phyloP scores from a whole-genome alignment of 73 alveolate genomes.

The Halteria grandinella region DNA sequence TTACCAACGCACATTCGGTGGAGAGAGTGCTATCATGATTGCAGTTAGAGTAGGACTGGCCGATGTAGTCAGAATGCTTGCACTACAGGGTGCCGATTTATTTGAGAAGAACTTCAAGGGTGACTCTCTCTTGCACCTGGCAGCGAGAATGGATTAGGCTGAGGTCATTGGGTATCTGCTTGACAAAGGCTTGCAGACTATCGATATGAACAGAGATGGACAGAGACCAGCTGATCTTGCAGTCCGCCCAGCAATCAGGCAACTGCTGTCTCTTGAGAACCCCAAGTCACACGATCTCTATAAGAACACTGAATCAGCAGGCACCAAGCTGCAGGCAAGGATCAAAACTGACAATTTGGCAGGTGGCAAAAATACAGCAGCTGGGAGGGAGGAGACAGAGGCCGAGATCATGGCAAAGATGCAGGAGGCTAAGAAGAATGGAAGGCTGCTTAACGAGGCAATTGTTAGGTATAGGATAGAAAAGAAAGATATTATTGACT shows the following conservation, averaged over 20 bases:
- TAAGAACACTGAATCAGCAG: background rate
- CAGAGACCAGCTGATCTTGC: conserved; percentile 42
- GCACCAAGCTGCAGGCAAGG: background rate
- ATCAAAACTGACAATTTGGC: background rate
- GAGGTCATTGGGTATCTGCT: conserved; percentile 51
- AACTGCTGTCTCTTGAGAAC: conserved; percentile 40
- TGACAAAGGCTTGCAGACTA: conserved; percentile 51
- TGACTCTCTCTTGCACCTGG: conserved; percentile 49
- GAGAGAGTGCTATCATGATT: conserved; percentile 51
- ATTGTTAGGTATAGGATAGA: conserved; percentile 10
- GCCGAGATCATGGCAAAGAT: background rate
- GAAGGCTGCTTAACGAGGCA: conserved; percentile 17
- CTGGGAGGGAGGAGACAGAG: background rate
- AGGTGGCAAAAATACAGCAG: background rate
- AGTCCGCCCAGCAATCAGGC: conserved; percentile 26
- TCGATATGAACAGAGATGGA: conserved; percentile 51
- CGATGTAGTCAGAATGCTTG: conserved; percentile 44
- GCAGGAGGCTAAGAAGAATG: background rate
- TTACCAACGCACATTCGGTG: conserved; percentile 36
- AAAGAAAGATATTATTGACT: conserved; percentile 3
- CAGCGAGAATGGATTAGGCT: conserved; percentile 51
- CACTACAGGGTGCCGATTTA: conserved; percentile 41
- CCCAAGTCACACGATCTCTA: background rate
- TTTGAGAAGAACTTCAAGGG: conserved; percentile 40
- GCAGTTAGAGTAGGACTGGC: conserved; percentile 41